Evolutionary conservation across 2,329 filamentous ascomycete species (phyloP).

Genomic region (Albophoma yamanashiensis): DNA sequence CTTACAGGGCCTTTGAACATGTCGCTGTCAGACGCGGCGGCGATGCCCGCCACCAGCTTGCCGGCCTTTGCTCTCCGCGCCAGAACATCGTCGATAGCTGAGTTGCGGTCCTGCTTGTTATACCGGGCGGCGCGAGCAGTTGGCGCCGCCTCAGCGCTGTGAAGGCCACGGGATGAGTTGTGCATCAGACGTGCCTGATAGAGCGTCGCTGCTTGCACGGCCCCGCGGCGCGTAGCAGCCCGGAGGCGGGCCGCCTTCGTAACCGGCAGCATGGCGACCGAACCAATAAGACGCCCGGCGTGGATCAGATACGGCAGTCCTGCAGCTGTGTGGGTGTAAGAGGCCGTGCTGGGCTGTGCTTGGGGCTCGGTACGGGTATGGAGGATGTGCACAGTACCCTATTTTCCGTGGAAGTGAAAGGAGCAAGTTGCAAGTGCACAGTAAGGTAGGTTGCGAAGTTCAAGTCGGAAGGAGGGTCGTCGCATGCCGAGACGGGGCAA

Average conservation of each 20-base stretch:
- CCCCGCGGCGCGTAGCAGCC: not conserved
- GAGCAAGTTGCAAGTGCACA: not conserved
- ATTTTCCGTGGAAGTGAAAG: not conserved
- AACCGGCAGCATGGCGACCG: conserved; percentile 1
- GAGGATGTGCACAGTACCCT: not conserved
- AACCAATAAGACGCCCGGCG: not conserved
- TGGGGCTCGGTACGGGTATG: not conserved
- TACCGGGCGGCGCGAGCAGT: conserved; percentile 12
- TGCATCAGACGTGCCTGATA: conserved; percentile 8
- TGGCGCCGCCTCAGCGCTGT: conserved; percentile 13
- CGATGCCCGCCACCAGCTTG: conserved; percentile 62
- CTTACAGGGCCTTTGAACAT: conserved; percentile 70
- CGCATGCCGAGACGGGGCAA: not conserved
- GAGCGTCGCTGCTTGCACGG: not conserved
- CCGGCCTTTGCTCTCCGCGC: conserved; percentile 54
- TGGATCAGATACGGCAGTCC: not conserved
- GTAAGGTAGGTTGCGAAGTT: not conserved
- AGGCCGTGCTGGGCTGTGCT: not conserved
- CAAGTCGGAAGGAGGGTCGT: not conserved
- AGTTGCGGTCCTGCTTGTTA: conserved; percentile 11
- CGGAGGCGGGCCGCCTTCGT: not conserved
- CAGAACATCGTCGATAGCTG: conserved; percentile 18
- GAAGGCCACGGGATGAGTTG: conserved; percentile 8
- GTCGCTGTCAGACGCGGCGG: conserved; percentile 67
- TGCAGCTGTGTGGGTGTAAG: not conserved